Base-by-base conservation (phyloP, 73 alveolate genomes). In the Paramecium primaurelia region DNA sequence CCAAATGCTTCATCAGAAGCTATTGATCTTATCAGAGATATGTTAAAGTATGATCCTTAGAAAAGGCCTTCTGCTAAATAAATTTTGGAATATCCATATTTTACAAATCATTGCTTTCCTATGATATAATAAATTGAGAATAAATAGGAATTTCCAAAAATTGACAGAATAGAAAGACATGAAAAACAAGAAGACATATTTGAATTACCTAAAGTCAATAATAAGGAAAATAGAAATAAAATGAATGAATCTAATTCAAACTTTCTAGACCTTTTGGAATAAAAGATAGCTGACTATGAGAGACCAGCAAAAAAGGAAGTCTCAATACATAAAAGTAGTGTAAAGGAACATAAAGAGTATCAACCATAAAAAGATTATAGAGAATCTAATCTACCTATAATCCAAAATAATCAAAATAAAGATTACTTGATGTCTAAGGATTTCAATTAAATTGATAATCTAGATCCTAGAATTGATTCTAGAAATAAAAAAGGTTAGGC, bases 1-100 rank as follows among this genome's bases (percentile, higher is more conserved):
- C 98, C 98, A 75, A 95, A 96, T 75, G 99, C 99, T 14, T 92
- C 98, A n/a, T 97, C 94, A 1, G 97, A 98, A 77, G 99, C 99
- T 11, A 94, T 98, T 32, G 98, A 98, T 89, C 93, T 98, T 59
- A 94, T 98, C 92, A 93, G 93, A 87, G 95, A 92, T 92, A 96
- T 96, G 99, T 92, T 97, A 83, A 93, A 93, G 86, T 98, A 95
- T 95, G 98, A 98, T 95, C 99, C 99, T 30, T 88, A 88, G 26
- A 97, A 98, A 88, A 94, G 99, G 47, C 99, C 99, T 37, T 92
- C 98, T 40, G 99, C 99, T 9, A 94, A 92, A 37, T 93, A 96
- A 91, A 92, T 96, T 34, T 93, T 98, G 37, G 97, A 96, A 84
- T 98, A 98, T 84, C 98, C 98, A 12, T 98, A 95, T 94, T 97